Conservation (phyloP, 2,329 filamentous ascomycete species). For the Fusarium equiseti region DNA sequence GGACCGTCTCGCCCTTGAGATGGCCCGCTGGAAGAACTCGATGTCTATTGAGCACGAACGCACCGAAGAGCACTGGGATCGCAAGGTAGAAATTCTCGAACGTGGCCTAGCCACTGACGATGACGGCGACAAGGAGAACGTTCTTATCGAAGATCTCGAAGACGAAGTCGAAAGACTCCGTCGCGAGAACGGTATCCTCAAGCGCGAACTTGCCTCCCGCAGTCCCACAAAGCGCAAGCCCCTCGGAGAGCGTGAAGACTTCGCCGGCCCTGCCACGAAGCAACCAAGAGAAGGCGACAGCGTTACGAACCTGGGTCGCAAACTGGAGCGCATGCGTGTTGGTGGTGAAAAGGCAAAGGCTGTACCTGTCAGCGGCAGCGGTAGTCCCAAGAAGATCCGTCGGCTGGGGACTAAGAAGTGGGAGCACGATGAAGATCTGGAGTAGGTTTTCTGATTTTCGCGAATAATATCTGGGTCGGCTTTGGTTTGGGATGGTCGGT, state of each 20-base stretch:
- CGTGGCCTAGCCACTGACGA: slow-evolving; percentile 60
- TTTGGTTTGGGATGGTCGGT: slow-evolving; percentile 20
- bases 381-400: slow-evolving; percentile 67
- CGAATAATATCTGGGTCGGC: slow-evolving; percentile 30
- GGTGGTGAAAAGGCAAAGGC: slow-evolving; percentile 52
- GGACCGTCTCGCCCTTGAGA: slow-evolving; percentile 77
- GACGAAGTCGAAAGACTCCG: slow-evolving; percentile 78
- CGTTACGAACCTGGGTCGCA: slow-evolving; percentile 57
- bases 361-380: slow-evolving; percentile 54
- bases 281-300: slow-evolving; percentile 36
- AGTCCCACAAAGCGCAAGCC: slow-evolving; percentile 73
- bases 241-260: slow-evolving; percentile 66
- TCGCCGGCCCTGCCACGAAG: slow-evolving; percentile 43
- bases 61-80: slow-evolving; percentile 86
- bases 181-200: slow-evolving; percentile 72
- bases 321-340: slow-evolving; percentile 65
- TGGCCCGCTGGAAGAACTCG: slow-evolving; percentile 82
- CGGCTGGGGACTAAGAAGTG: slow-evolving; percentile 62
- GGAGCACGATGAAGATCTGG: slow-evolving; percentile 57
- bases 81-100: slow-evolving; percentile 79
- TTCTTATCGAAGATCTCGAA: slow-evolving; percentile 72
- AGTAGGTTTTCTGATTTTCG: slow-evolving; percentile 34
- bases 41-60: slow-evolving; percentile 83
- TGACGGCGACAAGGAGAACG: slow-evolving; percentile 71
- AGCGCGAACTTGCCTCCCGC: slow-evolving; percentile 72